Conservation (phyloP, 306 rosid species). For the Quercus mongolica region DNA sequence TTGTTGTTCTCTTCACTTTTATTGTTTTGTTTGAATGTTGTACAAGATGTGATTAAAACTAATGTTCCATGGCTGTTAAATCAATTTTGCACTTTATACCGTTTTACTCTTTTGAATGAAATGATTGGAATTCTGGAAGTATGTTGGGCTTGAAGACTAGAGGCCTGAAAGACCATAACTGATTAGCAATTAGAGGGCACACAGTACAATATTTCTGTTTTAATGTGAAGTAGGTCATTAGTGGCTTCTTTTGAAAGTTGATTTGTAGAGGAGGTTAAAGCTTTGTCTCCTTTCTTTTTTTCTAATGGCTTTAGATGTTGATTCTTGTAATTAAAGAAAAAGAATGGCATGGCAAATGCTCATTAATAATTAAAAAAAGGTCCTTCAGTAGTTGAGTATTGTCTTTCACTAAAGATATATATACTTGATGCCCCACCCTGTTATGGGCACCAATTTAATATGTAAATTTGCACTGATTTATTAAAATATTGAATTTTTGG, state of each 20-base stretch:
- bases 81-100: not conserved
- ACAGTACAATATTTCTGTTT: not conserved
- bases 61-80: not conserved
- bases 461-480: not conserved
- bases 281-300: not conserved
- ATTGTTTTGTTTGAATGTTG: not conserved
- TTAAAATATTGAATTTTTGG: not conserved
- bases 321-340: not conserved
- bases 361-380: not conserved
- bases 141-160: not conserved
- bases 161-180: not conserved
- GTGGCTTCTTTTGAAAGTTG: not conserved
- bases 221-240: not conserved
- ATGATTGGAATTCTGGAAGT: not conserved
- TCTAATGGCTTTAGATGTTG: not conserved
- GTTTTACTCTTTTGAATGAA: not conserved
- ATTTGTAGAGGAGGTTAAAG: not conserved
- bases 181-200: not conserved
- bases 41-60: not conserved
- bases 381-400: not conserved
- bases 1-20: not conserved
- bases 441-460: not conserved
- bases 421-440: not conserved
- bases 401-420: not conserved
- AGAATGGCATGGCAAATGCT: not conserved